Conservation (phyloP, 2,329 filamentous ascomycete genomes). For the Geoglossum cookeanum region DNA sequence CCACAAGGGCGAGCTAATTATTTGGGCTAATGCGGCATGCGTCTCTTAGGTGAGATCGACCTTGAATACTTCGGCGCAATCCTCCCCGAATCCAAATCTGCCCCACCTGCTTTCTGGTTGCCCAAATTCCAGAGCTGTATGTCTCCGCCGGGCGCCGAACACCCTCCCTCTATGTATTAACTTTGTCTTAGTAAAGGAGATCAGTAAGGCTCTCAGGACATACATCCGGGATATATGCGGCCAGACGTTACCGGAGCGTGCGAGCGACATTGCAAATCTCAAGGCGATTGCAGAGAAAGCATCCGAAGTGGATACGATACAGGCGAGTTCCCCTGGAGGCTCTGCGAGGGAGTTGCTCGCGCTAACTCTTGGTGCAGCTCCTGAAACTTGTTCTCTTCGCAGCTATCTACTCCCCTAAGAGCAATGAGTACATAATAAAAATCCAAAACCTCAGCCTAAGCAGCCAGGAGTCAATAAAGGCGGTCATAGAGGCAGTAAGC, state of each 20-base stretch:
- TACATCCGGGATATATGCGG: slow-evolving; percentile 27
- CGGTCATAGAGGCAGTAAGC: not conserved
- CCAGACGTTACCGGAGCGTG: slow-evolving; percentile 22
- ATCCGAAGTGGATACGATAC: not conserved
- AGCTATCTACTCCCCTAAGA: slow-evolving; percentile 39
- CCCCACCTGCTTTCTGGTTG: slow-evolving; percentile 24
- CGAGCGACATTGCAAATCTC: slow-evolving; percentile 25
- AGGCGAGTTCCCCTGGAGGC: not conserved
- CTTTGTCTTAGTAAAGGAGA: slow-evolving; percentile 7
- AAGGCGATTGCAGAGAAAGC: slow-evolving; percentile 24
- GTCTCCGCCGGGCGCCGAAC: slow-evolving; percentile 12
- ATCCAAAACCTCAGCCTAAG: slow-evolving; percentile 24
- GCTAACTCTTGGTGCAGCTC: slow-evolving; percentile 28
- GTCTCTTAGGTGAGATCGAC: slow-evolving; percentile 1
- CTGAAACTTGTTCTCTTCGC: slow-evolving; percentile 43
- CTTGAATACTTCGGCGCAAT: slow-evolving; percentile 1
- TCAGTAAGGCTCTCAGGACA: slow-evolving; percentile 25
- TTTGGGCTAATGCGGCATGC: not conserved
- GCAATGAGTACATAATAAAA: slow-evolving; percentile 33
- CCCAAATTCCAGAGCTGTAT: slow-evolving; percentile 30
- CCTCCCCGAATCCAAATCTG: not conserved
- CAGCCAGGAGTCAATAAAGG: slow-evolving; percentile 20
- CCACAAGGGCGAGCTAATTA: not conserved
- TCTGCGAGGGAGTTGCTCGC: slow-evolving; percentile 6
- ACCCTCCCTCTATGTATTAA: not conserved